Evolutionary conservation across 116 monocot genomes (phyloP).

Genomic region (Posidonia oceanica): DNA sequence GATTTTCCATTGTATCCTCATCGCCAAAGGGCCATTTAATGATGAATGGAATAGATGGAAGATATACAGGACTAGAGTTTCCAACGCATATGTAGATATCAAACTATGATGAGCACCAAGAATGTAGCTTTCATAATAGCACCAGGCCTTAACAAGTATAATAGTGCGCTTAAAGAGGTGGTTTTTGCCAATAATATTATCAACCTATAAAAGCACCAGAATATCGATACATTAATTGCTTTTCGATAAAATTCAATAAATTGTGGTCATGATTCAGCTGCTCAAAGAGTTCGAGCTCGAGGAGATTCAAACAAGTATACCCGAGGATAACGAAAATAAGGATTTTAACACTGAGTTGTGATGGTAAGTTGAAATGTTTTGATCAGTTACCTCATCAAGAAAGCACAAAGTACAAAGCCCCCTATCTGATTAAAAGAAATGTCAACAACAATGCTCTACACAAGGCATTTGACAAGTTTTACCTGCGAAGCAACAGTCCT

Average conservation of each 20-base stretch:
- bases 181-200: constrained; percentile 48
- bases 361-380: not conserved
- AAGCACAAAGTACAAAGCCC: constrained; percentile 85
- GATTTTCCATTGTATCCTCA: constrained; percentile 7
- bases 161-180: constrained; percentile 82
- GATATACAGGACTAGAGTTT: constrained; percentile 69
- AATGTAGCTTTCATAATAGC: constrained; percentile 90
- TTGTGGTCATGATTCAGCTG: no score
- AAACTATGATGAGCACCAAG: constrained; percentile 87
- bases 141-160: constrained; percentile 87
- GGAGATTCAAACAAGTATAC: no score
- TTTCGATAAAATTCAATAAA: not conserved
- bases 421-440: constrained; percentile 94
- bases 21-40: constrained; percentile 60
- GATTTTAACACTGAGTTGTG: no score
- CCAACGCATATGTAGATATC: constrained; percentile 88
- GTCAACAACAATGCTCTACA: constrained; percentile 83
- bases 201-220: constrained; percentile 34
- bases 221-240: not conserved
- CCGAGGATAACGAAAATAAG: no score
- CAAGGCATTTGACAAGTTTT: constrained; percentile 83
- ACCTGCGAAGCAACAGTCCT: constrained; percentile 34
- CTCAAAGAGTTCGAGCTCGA: no score
- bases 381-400: constrained; percentile 59
- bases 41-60: constrained; percentile 67